Percentiles rank a stretch among this genome's conserved stretches.
These are phyloP conservation scores for Ophiostoma tasmaniense DNA, from an alignment of 2,329 filamentous ascomycete genomes.

Conservation along the genomic window DNA sequence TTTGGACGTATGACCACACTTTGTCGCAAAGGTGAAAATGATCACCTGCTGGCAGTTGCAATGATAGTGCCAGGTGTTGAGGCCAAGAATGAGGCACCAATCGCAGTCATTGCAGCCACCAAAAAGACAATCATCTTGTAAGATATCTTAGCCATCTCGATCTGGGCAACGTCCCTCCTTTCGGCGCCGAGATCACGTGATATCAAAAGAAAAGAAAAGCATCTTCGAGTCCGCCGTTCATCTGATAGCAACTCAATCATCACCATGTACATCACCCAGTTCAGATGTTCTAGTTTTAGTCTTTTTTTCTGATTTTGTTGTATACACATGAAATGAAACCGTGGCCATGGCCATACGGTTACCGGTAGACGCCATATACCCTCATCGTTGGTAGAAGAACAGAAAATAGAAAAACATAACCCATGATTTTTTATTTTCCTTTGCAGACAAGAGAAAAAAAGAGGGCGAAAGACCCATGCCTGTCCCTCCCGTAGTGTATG, in stretches of 20 bases:
- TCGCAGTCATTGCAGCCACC: neutral
- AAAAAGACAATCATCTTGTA: no score
- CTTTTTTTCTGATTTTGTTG: neutral
- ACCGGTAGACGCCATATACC: neutral
- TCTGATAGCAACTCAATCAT: neutral
- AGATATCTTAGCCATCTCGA: neutral
- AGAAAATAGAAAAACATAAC: slow-evolving; percentile 5
- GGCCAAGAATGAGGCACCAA: neutral
- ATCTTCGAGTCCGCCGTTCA: neutral
- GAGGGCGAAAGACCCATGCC: slow-evolving; percentile 7
- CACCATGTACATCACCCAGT: neutral
- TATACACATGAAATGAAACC: neutral
- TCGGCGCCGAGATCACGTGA: neutral
- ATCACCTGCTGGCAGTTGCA: neutral
- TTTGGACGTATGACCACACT: neutral
- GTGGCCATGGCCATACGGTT: neutral
- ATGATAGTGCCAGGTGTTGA: neutral
- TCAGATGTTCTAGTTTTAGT: neutral
- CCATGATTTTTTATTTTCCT: slow-evolving; percentile 6
- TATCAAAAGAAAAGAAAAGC: neutral
- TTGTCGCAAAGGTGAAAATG: neutral
- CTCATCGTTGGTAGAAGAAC: neutral
- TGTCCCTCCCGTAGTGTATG: slow-evolving; percentile 9
- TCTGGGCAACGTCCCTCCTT: neutral
- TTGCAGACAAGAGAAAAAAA: slow-evolving; percentile 7